These are phyloP conservation scores for Casuarina glauca DNA, from an alignment of 306 rosid genomes.

Conservation along the genomic window DNA sequence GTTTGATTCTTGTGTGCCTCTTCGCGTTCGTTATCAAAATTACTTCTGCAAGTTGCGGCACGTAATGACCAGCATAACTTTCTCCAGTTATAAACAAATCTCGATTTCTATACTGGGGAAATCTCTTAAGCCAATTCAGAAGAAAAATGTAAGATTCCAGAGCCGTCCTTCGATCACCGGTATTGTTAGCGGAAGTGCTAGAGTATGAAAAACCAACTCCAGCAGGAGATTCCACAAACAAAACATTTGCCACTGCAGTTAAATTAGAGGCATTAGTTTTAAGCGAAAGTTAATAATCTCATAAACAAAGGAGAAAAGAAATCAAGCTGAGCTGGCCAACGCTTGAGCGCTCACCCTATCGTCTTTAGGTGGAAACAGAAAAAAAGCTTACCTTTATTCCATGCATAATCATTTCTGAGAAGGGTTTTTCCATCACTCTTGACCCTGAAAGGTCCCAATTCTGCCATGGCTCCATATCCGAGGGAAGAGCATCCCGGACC, in stretches of 20 bases:
- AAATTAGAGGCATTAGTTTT: background rate
- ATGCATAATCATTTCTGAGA: conserved; percentile 38
- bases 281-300: background rate
- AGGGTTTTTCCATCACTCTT: conserved; percentile 55
- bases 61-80: conserved; percentile 73
- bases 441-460: conserved; percentile 72
- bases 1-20: conserved; percentile 41
- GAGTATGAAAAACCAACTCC: conserved; percentile 77
- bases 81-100: conserved; percentile 61
- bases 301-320: no score
- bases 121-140: conserved; percentile 58
- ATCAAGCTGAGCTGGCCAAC: no score
- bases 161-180: conserved; percentile 60
- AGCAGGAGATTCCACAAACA: conserved; percentile 67
- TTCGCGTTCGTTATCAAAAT: conserved; percentile 38
- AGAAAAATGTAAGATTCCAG: conserved; percentile 54
- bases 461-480: conserved; percentile 67
- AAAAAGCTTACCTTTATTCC: conserved; percentile 46
- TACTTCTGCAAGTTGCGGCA: conserved; percentile 57
- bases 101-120: conserved; percentile 54
- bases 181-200: conserved; percentile 35
- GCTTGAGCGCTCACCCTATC: no score
- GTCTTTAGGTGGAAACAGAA: no score
- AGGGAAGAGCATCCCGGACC: conserved; percentile 81
- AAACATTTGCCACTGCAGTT: conserved; percentile 58